Conservation (phyloP, 805 yeast genomes). For the Metschnikowia similis region DNA sequence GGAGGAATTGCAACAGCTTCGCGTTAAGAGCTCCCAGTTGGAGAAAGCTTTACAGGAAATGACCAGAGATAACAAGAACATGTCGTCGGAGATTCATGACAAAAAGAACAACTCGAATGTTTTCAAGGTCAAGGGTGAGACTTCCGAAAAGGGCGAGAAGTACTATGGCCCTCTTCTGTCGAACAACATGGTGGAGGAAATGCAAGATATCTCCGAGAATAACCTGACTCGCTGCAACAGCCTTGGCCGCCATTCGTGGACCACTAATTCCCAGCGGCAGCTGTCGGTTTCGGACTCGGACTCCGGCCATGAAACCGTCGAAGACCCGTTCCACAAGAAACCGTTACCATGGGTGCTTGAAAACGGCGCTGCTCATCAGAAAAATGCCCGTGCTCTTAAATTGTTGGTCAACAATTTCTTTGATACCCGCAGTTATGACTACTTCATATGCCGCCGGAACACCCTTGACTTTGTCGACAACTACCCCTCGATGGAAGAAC, state of each 20-base stretch:
- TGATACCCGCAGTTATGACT: constrained; percentile 33
- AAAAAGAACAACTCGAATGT: not conserved
- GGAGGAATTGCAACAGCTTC: constrained; percentile 1
- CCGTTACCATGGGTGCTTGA: constrained; percentile 27
- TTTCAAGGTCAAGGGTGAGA: constrained; percentile 30
- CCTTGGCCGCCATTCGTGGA: constrained; percentile 10
- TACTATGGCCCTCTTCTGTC: constrained; percentile 53
- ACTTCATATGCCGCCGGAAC: constrained; percentile 33
- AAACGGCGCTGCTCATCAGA: constrained; percentile 2
- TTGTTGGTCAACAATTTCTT: constrained; percentile 41
- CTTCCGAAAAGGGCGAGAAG: constrained; percentile 37
- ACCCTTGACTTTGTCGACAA: constrained; percentile 35
- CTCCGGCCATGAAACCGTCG: not conserved
- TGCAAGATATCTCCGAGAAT: constrained; percentile 12
- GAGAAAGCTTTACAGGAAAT: not conserved
- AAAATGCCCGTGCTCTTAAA: constrained; percentile 31
- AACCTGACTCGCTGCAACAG: not conserved
- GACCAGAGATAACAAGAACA: not conserved
- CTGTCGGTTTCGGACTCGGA: constrained; percentile 2
- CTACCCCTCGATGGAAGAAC: constrained; percentile 27
- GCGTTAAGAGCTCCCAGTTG: constrained; percentile 1
- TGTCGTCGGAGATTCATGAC: not conserved
- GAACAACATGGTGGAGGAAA: constrained; percentile 41
- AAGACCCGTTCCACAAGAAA: constrained; percentile 19
- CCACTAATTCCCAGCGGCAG: constrained; percentile 3